Percentiles rank a stretch among this genome's conserved stretches.
Conservation (phyloP, 2,329 filamentous ascomycete genomes). For the Paecilomyces variotii region DNA sequence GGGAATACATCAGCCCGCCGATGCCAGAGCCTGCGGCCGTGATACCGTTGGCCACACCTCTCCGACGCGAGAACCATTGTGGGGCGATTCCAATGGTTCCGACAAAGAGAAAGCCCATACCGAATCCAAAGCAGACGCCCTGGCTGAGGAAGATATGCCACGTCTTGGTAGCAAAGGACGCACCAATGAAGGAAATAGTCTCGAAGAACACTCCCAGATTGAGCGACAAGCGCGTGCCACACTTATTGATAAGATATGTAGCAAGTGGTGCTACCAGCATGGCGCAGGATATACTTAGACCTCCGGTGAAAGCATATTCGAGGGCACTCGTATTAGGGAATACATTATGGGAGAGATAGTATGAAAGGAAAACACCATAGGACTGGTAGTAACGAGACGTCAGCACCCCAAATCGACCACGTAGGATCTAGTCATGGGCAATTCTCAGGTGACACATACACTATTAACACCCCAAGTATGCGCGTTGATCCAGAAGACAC, state of each 20-base stretch:
- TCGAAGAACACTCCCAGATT: constrained; percentile 50
- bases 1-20: constrained; percentile 52
- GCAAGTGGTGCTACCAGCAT: constrained; percentile 51
- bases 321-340: constrained; percentile 49
- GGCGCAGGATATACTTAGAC: constrained; percentile 51
- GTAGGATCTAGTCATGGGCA: not conserved
- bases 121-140: constrained; percentile 54
- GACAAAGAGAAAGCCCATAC: constrained; percentile 56
- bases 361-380: constrained; percentile 52
- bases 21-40: constrained; percentile 51
- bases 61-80: constrained; percentile 54
- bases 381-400: constrained; percentile 16
- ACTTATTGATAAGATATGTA: constrained; percentile 45
- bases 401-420: not conserved
- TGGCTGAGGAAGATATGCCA: constrained; percentile 57
- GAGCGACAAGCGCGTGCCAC: constrained; percentile 47
- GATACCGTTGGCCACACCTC: constrained; percentile 54
- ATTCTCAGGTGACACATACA: not conserved
- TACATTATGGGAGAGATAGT: constrained; percentile 48
- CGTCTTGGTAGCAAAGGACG: constrained; percentile 50
- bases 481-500: constrained; percentile 52
- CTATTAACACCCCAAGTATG: constrained; percentile 68
- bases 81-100: constrained; percentile 48
- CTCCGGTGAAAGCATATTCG: constrained; percentile 54
- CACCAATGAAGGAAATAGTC: constrained; percentile 47